Conservation (phyloP, 2,329 filamentous ascomycete genomes). For the Calonectria montana region DNA sequence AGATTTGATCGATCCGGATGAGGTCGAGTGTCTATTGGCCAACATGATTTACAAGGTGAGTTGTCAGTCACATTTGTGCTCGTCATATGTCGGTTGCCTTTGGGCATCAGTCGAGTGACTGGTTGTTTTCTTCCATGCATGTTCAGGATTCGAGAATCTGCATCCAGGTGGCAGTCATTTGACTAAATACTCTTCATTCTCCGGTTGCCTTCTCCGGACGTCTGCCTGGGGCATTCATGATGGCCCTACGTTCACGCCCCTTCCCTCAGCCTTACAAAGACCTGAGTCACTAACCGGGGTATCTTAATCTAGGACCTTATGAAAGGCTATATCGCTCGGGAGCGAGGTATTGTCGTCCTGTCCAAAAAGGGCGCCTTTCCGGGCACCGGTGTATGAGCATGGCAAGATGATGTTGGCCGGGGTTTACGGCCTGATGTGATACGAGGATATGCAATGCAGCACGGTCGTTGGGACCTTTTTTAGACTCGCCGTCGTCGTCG, state of each 20-base stretch:
- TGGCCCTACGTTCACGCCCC: conserved; percentile 30
- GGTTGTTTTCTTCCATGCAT: neutral
- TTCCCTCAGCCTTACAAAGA: conserved; percentile 38
- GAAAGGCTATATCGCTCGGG: conserved; percentile 97
- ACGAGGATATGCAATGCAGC: conserved; percentile 25
- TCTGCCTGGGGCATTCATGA: conserved; percentile 38
- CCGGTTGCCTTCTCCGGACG: conserved; percentile 34
- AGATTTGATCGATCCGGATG: conserved; percentile 82
- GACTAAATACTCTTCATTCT: conserved; percentile 41
- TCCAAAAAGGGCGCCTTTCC: conserved; percentile 96
- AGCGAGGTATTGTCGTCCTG: conserved; percentile 88
- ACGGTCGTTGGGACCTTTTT: conserved; percentile 20
- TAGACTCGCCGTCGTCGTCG: conserved; percentile 15
- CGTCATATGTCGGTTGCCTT: conserved; percentile 23
- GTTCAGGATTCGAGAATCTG: conserved; percentile 14
- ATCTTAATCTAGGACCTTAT: conserved; percentile 77
- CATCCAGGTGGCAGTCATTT: conserved; percentile 34
- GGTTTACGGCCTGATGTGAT: conserved; percentile 13
- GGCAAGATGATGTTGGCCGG: conserved; percentile 6
- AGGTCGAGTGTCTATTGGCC: conserved; percentile 93
- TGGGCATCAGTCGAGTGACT: neutral
- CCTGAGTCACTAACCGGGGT: conserved; percentile 48
- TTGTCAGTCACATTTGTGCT: conserved; percentile 22
- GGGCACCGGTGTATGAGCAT: conserved; percentile 76
- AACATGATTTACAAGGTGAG: conserved; percentile 98